Evolutionary conservation across 2,329 filamentous ascomycete genomes (phyloP).

Genomic region (Fusarium oligoseptatum): DNA sequence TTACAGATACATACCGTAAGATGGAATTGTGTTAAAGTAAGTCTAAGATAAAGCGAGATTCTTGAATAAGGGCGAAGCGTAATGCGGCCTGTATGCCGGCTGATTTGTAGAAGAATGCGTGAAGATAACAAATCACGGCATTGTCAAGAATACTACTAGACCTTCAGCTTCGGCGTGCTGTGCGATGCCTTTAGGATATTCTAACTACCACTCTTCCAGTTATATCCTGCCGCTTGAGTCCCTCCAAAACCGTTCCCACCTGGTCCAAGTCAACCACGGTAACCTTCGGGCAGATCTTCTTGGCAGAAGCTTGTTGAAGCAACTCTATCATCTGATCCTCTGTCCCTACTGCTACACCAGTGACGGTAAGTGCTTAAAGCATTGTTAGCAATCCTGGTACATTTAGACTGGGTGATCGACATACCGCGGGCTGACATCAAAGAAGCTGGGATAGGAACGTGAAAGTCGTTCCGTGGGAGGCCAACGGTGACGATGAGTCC

Average conservation of each 20-base stretch:
- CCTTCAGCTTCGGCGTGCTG: too few relatives aligned
- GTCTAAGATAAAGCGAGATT: not conserved
- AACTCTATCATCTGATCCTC: slow-evolving; percentile 37
- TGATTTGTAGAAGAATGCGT: not conserved
- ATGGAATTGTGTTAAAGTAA: not conserved
- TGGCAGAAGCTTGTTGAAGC: slow-evolving; percentile 3
- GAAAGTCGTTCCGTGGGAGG: slow-evolving; percentile 45
- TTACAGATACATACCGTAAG: not conserved
- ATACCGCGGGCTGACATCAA: slow-evolving; percentile 42
- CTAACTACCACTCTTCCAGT: slow-evolving; percentile 36
- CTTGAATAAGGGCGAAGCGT: not conserved
- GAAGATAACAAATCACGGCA: too few relatives aligned
- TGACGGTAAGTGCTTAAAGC: slow-evolving; percentile 28
- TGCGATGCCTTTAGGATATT: slow-evolving; percentile 2
- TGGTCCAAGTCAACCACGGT: slow-evolving; percentile 25
- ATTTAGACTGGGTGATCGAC: not conserved
- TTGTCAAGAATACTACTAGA: too few relatives aligned
- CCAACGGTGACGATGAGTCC: slow-evolving; percentile 46
- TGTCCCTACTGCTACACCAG: slow-evolving; percentile 35
- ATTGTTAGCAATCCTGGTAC: not conserved
- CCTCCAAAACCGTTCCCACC: slow-evolving; percentile 8
- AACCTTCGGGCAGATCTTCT: slow-evolving; percentile 17
- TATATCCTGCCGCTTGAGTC: slow-evolving; percentile 17
- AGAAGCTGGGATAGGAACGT: slow-evolving; percentile 42
- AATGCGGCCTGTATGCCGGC: not conserved